phyloP scores from a whole-genome alignment of 768 basidiomycete species.

The Mycena albidolilacea region DNA sequence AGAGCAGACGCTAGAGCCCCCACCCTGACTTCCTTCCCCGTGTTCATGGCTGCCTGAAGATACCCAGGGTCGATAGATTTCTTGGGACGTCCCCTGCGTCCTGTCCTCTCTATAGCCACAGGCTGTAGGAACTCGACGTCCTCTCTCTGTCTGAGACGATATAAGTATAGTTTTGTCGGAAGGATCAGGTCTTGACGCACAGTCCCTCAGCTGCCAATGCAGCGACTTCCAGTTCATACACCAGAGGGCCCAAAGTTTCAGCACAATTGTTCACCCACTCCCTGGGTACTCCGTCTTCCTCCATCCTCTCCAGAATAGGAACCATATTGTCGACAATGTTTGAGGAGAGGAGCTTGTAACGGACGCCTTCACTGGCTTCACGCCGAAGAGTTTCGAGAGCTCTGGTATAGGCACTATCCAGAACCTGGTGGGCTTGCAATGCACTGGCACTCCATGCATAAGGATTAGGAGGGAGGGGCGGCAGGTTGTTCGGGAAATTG shows the following conservation, averaged over 20 bases:
- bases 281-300: neutral
- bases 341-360: constrained; percentile 9
- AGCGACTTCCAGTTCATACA: constrained; percentile 2
- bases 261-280: neutral
- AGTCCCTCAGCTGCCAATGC: constrained; percentile 20
- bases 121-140: constrained; percentile 15
- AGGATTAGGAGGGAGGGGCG: neutral
- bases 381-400: constrained; percentile 2
- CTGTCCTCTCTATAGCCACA: neutral
- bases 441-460: constrained; percentile 13
- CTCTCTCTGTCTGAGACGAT: constrained; percentile 7
- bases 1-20: too few species aligned
- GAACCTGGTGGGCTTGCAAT: neutral
- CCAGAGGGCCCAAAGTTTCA: constrained; percentile 3
- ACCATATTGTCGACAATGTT: constrained; percentile 16
- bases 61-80: constrained; percentile 5
- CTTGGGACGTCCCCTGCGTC: neutral
- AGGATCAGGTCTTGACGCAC: neutral
- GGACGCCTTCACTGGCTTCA: constrained; percentile 15
- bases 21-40: too few species aligned
- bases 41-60: constrained; percentile 7
- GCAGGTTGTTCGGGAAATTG: neutral
- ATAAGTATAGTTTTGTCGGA: too few species aligned
- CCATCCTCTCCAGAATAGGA: neutral
- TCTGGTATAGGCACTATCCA: neutral